Evolutionary conservation across 139 green algal genomes (phyloP), one percentile per base, ranked within the genome.

Genomic region (Picochlorum sp.): DNA sequence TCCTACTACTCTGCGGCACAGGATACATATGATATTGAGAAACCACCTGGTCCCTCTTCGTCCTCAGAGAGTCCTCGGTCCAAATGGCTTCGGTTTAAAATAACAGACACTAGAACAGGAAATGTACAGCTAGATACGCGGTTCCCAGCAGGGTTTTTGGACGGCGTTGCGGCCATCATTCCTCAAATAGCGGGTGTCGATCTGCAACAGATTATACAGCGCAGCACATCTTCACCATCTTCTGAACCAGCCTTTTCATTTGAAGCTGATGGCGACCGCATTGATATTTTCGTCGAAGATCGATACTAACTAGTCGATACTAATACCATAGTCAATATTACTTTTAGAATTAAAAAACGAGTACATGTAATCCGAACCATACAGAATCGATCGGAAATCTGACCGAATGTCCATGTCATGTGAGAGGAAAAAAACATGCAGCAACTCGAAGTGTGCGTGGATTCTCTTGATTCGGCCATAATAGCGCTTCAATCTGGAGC

Each of bases 161-260:
- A 38, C 13, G n/a, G 13, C 8, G 2, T 68, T 6, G 51, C 69
- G 11, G 26, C 24, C 20, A 63, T 78, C 28, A 65, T 80, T 9
- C 72, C 61, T 50, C 45, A 49, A 61, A 45, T 72, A 16, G 62
- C 62, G 23, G 73, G 73, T 16, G 54, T 79, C n/a, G 73, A 79
- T 30, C 44, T 90, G 10, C 65, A 81, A 34, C 69, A 59, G 2
- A 63, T 90, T 2, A 73, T 84, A 47, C 23, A 24, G 49, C 23
- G n/a, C 32, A 56, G n/a, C 8, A 16, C 47, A n/a, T n/a, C n/a
- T 9, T 49, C 20, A 9, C 32, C 16, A 30, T 44, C 56, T 14
- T 26, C 24, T 11, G 15, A 61, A 56, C 69, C 69, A 13, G 44
- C 64, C 21, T 69, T 62, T 16, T 34, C 23, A n/a, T 71, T 67